Evolutionary conservation across 208 protist species (phyloP).

Genomic region (Trypanosoma scelopori): DNA sequence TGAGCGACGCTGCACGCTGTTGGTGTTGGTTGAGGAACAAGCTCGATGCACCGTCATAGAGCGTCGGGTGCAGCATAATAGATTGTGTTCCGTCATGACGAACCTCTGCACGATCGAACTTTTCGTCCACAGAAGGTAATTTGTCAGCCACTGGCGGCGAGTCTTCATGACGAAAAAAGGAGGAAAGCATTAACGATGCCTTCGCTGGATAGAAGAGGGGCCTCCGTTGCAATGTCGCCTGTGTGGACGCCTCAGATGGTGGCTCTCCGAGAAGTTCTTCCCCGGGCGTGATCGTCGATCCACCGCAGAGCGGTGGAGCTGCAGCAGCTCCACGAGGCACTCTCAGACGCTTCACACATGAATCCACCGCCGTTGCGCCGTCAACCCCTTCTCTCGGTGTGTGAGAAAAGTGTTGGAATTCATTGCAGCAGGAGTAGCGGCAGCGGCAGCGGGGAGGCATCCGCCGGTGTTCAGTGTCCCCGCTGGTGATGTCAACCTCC

Average conservation of each 20-base stretch:
- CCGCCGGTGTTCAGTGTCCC: constrained; percentile 10
- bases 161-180: constrained; percentile 10
- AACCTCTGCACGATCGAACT: not conserved
- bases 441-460: constrained; percentile 1
- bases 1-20: not conserved
- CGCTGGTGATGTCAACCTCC: constrained; percentile 69
- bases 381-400: not conserved
- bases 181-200: constrained; percentile 12
- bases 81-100: not conserved
- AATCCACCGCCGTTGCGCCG: not conserved
- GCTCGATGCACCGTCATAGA: not conserved
- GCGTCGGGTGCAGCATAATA: not conserved
- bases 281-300: too few species aligned
- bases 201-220: not conserved
- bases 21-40: not conserved
- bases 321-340: not conserved
- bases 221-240: not conserved
- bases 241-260: not conserved
- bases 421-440: constrained; percentile 25
- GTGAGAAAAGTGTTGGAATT: constrained; percentile 24
- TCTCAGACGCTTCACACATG: not conserved
- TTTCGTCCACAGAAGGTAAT: not conserved
- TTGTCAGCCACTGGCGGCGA: not conserved
- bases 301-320: not conserved
- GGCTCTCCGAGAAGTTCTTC: not conserved